Evolutionary conservation across 345 rosid genomes (phyloP).

Genomic region (Toxicodendron radicans): DNA sequence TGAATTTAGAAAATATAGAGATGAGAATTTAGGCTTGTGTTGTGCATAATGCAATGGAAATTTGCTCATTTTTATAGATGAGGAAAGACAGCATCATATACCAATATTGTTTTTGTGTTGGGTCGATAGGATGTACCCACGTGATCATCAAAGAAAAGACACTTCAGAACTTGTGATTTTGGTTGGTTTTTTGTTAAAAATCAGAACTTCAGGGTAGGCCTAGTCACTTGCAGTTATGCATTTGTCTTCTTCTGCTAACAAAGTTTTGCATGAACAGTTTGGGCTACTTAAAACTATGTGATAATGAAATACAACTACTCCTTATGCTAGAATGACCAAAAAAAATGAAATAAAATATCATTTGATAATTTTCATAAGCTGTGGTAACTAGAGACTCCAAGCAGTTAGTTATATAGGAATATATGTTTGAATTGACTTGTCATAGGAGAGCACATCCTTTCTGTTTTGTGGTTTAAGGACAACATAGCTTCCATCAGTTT

Average conservation of each 20-base stretch:
- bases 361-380: neutral
- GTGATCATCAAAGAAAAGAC: conserved; percentile 7
- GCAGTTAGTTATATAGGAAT: too few relatives aligned
- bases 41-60: conserved; percentile 1
- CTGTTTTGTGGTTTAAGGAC: too few relatives aligned
- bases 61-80: neutral
- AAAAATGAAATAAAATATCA: conserved; percentile 1
- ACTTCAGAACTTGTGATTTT: neutral
- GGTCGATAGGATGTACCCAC: neutral
- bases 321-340: neutral
- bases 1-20: neutral
- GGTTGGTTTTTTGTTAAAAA: neutral
- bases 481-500: too few relatives aligned
- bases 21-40: neutral
- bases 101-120: neutral
- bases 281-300: neutral
- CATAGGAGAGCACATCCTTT: too few relatives aligned
- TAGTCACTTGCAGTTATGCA: neutral
- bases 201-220: neutral
- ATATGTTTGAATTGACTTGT: too few relatives aligned
- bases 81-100: neutral
- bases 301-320: neutral
- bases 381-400: too few relatives aligned
- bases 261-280: neutral
- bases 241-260: neutral